phyloP scores from a whole-genome alignment of 257 asterid species.

The Lavandula angustifolia region DNA sequence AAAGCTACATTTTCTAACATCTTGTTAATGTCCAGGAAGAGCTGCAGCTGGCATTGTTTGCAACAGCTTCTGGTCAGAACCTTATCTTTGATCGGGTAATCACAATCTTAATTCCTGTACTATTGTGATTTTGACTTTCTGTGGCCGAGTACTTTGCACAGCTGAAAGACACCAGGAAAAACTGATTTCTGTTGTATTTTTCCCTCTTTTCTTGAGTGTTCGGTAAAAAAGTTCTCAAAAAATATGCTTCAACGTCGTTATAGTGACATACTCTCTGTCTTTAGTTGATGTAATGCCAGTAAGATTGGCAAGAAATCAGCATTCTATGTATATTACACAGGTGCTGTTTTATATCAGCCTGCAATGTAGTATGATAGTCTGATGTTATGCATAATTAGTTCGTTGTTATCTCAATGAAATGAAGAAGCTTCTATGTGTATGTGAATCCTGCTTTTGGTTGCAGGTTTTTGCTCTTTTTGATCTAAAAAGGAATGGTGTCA shows the following conservation, averaged over 20 bases:
- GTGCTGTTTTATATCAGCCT: neutral
- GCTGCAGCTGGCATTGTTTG: constrained; percentile 75
- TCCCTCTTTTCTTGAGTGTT: neutral
- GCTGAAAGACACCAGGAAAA: neutral
- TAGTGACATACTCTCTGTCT: neutral
- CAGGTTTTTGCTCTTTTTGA: constrained; percentile 83
- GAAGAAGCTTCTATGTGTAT: constrained; percentile 4
- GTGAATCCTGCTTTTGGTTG: constrained; percentile 17
- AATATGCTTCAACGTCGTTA: neutral
- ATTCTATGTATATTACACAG: neutral
- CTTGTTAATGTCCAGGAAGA: constrained; percentile 62
- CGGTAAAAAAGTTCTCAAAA: too few relatives aligned
- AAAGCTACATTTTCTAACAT: neutral
- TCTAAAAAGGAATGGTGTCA: constrained; percentile 69
- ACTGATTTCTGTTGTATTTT: neutral
- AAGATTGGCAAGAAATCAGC: neutral
- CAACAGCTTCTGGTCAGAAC: constrained; percentile 61
- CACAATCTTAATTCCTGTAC: constrained; percentile 12
- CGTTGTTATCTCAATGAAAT: neutral
- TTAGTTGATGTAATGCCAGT: neutral
- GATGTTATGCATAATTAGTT: constrained; percentile 11
- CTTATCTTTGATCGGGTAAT: constrained; percentile 88
- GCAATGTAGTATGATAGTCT: neutral
- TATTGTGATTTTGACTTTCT: constrained; percentile 9
- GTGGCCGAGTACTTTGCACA: neutral